These are phyloP conservation scores for Bruguiera parviflora DNA, from an alignment of 345 rosid species.

Conservation along the genomic window DNA sequence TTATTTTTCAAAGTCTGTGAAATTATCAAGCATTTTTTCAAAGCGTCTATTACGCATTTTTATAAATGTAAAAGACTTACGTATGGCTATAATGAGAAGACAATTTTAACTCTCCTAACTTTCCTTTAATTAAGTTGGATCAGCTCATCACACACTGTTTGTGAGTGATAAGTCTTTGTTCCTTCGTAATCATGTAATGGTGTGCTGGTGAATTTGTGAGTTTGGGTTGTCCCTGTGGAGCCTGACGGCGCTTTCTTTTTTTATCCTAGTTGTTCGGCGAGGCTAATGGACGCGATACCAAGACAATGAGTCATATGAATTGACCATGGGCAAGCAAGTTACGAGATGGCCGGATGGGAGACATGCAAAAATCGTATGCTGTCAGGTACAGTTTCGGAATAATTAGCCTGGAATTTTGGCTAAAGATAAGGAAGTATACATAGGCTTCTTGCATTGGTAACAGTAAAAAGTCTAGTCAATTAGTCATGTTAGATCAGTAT, in stretches of 20 bases:
- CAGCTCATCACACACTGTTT: too few relatives aligned
- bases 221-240: neutral
- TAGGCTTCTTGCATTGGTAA: neutral
- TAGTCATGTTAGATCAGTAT: neutral
- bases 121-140: too few relatives aligned
- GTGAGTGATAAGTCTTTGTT: neutral
- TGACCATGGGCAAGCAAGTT: slow-evolving; percentile 13
- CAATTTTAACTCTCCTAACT: too few relatives aligned
- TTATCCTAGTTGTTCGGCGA: neutral
- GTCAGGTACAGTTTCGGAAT: slow-evolving; percentile 2
- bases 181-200: neutral
- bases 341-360: slow-evolving; percentile 2
- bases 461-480: slow-evolving; percentile 10
- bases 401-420: neutral
- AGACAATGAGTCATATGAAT: slow-evolving; percentile 14
- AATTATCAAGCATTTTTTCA: too few relatives aligned
- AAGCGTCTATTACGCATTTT: too few relatives aligned
- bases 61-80: too few relatives aligned
- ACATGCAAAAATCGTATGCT: neutral
- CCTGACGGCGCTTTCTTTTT: neutral
- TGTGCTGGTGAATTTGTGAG: neutral
- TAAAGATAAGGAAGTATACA: neutral
- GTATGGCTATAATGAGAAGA: too few relatives aligned
- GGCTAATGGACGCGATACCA: neutral
- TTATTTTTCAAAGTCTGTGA: too few relatives aligned